These are phyloP conservation scores for Camelina sativa DNA, from an alignment of 345 rosid genomes.

Conservation along the genomic window DNA sequence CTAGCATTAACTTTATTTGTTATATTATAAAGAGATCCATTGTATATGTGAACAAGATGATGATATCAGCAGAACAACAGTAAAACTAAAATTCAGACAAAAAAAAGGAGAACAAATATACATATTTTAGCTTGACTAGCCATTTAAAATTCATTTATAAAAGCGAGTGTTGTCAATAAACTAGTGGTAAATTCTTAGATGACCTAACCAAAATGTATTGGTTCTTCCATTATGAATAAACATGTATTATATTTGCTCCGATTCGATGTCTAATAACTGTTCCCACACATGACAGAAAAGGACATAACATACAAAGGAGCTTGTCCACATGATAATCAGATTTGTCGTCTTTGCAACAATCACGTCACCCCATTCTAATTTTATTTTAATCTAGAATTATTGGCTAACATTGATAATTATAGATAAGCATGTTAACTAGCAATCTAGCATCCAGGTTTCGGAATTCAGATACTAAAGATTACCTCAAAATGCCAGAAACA, in stretches of 20 bases:
- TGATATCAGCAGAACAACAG: constrained; percentile 33
- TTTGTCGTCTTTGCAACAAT: not conserved
- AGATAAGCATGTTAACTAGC: not conserved
- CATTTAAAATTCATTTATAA: constrained; percentile 1
- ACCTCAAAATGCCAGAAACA: not conserved
- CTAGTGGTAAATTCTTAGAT: constrained; percentile 28
- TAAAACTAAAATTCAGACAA: not conserved
- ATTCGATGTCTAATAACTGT: constrained; percentile 25
- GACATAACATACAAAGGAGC: constrained; percentile 33
- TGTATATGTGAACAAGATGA: constrained; percentile 14
- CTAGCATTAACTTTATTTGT: constrained; percentile 17
- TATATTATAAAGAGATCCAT: constrained; percentile 6
- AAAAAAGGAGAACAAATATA: not conserved
- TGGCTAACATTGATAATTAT: constrained; percentile 20
- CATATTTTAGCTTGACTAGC: constrained; percentile 10
- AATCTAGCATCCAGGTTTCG: not conserved
- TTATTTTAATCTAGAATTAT: not conserved
- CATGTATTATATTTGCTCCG: not conserved
- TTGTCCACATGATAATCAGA: constrained; percentile 24
- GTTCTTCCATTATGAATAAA: constrained; percentile 24
- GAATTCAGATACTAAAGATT: not conserved
- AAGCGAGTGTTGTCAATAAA: constrained; percentile 6
- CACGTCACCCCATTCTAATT: constrained; percentile 4
- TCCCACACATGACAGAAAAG: constrained; percentile 43
- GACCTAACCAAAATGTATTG: constrained; percentile 42